Conservation (phyloP, 306 rosid genomes). For the Trifolium subterraneum region DNA sequence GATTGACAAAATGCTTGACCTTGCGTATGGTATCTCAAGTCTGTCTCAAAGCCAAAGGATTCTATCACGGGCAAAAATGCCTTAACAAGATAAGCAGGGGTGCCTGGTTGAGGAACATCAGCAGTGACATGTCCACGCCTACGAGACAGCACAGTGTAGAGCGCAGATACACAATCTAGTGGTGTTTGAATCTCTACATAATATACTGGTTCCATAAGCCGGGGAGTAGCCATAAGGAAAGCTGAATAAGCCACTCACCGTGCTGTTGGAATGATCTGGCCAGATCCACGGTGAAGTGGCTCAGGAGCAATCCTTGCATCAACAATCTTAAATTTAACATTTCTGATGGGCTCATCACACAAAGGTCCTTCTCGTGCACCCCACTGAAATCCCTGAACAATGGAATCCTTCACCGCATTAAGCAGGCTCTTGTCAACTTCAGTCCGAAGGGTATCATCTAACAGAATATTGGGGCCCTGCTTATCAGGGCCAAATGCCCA, state of each 20-base stretch:
- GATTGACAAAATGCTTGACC: slow-evolving; percentile 95
- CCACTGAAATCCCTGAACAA: slow-evolving; percentile 99
- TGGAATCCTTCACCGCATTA: slow-evolving; percentile 91
- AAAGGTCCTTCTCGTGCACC: slow-evolving; percentile 99
- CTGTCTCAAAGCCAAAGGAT: slow-evolving; percentile 97
- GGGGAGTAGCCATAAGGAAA: slow-evolving; percentile 97
- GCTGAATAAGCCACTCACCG: slow-evolving; percentile 94
- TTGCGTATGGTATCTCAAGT: slow-evolving; percentile 95
- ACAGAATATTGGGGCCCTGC: slow-evolving; percentile 98
- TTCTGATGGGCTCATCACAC: slow-evolving; percentile 97
- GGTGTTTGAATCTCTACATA: slow-evolving; percentile 99
- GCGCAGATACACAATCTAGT: slow-evolving; percentile 94
- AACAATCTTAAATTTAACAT: slow-evolving; percentile 97
- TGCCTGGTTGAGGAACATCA: slow-evolving; percentile 99
- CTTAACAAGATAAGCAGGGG: slow-evolving; percentile 92
- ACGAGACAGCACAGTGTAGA: slow-evolving; percentile 95
- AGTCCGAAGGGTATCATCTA: slow-evolving; percentile 91
- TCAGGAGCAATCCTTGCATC: slow-evolving; percentile 97
- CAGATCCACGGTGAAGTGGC: slow-evolving; percentile 88
- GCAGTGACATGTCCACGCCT: slow-evolving; percentile 99
- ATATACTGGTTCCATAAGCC: slow-evolving; percentile 98
- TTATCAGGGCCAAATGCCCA: slow-evolving; percentile 99
- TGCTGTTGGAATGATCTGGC: slow-evolving; percentile 92
- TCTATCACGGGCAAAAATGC: slow-evolving; percentile 97
- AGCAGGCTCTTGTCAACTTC: slow-evolving; percentile 92